phyloP scores from a whole-genome alignment of 495 filamentous ascomycete species.

The Xylaria acuta region DNA sequence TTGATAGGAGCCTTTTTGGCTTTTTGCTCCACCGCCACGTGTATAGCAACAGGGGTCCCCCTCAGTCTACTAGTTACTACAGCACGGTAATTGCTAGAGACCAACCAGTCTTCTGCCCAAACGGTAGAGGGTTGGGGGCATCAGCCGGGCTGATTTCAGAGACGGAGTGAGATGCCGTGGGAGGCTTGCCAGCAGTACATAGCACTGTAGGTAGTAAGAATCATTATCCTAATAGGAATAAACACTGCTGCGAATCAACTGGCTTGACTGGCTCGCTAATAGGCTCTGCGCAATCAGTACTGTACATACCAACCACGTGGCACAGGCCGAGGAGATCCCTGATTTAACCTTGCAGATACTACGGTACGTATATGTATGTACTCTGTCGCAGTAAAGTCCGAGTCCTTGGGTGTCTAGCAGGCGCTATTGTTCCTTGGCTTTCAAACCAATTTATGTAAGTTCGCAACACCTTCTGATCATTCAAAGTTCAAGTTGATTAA shows the following conservation, averaged over 20 bases:
- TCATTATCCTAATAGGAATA: neutral
- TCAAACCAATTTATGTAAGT: too few species aligned
- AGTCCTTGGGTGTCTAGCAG: neutral
- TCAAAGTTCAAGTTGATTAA: neutral
- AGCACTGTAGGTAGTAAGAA: neutral
- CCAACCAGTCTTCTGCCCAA: neutral
- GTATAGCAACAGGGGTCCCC: neutral
- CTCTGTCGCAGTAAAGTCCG: neutral
- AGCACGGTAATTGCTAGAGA: neutral
- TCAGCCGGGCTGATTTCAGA: neutral
- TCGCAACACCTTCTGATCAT: neutral
- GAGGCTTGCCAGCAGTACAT: neutral
- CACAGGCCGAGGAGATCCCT: constrained; percentile 1
- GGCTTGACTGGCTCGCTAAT: neutral
- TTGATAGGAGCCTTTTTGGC: neutral
- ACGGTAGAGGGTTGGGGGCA: neutral
- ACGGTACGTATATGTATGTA: neutral
- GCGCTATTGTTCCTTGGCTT: neutral
- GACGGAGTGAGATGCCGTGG: neutral
- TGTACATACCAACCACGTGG: constrained; percentile 5
- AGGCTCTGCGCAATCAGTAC: neutral
- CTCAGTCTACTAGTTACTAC: neutral
- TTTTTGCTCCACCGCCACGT: constrained; percentile 2
- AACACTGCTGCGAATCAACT: neutral
- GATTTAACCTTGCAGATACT: neutral